Evolutionary conservation across 495 filamentous ascomycete species (phyloP).

Genomic region (Sporormia fimetaria): DNA sequence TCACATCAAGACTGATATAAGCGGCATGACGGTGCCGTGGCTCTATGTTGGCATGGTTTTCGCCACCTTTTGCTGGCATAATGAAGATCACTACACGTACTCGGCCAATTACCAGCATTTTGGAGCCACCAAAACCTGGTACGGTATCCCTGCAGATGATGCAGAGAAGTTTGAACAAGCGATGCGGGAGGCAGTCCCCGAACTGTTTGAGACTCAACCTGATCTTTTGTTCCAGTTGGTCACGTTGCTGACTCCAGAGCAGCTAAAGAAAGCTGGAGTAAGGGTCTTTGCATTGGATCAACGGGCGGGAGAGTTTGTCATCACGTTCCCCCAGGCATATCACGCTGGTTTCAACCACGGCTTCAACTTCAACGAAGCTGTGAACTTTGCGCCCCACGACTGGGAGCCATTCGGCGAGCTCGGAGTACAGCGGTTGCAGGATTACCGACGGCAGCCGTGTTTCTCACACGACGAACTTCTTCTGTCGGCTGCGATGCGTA

Average conservation of each 20-base stretch:
- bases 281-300: constrained; percentile 89
- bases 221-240: constrained; percentile 96
- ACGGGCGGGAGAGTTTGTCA: constrained; percentile 86
- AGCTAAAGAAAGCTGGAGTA: constrained; percentile 89
- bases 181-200: constrained; percentile 89
- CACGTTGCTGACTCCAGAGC: constrained; percentile 84
- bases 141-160: constrained; percentile 90
- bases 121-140: constrained; percentile 98
- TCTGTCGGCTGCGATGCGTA: constrained; percentile 68
- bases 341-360: constrained; percentile 45
- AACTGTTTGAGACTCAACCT: constrained; percentile 93
- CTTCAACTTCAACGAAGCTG: constrained; percentile 99
- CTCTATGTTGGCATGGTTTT: constrained; percentile 99
- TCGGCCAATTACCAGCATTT: constrained; percentile 99
- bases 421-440: constrained; percentile 75
- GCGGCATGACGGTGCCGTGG: constrained; percentile 99
- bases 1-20: constrained; percentile 96
- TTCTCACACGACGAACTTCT: constrained; percentile 98
- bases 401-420: constrained; percentile 90
- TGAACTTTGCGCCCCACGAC: constrained; percentile 94
- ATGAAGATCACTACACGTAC: constrained; percentile 96
- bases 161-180: constrained; percentile 89
- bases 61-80: constrained; percentile 99
- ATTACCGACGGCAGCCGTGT: constrained; percentile 82
- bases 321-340: constrained; percentile 49